phyloP scores from a whole-genome alignment of 768 basidiomycete genomes.

The Suillus clintonianus region DNA sequence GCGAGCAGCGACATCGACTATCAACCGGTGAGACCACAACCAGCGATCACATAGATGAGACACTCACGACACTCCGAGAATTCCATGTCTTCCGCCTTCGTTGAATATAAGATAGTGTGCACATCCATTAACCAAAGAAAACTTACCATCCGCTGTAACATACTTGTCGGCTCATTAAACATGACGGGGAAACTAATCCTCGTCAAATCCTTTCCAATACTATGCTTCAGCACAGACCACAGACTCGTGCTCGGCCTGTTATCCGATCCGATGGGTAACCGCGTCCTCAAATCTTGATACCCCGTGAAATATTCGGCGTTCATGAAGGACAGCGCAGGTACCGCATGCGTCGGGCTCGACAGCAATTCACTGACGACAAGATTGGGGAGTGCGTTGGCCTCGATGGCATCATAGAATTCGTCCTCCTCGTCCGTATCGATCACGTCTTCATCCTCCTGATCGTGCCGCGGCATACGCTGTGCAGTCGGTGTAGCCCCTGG shows the following conservation, averaged over 20 bases:
- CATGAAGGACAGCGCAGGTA: constrained; percentile 36
- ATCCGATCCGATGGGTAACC: constrained; percentile 65
- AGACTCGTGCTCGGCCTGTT: constrained; percentile 87
- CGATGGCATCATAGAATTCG: constrained; percentile 98
- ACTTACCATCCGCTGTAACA: constrained; percentile 91
- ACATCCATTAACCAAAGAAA: neutral
- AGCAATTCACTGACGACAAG: constrained; percentile 69
- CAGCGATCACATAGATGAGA: constrained; percentile 2
- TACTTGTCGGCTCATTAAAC: constrained; percentile 93
- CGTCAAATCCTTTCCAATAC: constrained; percentile 95
- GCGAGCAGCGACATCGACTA: constrained; percentile 82
- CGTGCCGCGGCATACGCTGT: constrained; percentile 18
- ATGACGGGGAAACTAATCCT: constrained; percentile 94
- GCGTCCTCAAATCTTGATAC: constrained; percentile 63
- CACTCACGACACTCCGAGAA: constrained; percentile 87
- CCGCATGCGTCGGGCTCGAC: constrained; percentile 43
- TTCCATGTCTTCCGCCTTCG: constrained; percentile 92
- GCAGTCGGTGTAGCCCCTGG: constrained; percentile 22
- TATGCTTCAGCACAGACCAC: constrained; percentile 94
- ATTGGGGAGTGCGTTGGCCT: constrained; percentile 75
- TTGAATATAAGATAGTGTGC: constrained; percentile 4
- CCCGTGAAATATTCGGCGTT: constrained; percentile 58
- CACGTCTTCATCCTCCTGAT: constrained; percentile 35
- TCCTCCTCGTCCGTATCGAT: constrained; percentile 80
- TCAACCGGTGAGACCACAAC: constrained; percentile 9